phyloP scores from a whole-genome alignment of 768 basidiomycete species.

The Cantharellus anzutake region DNA sequence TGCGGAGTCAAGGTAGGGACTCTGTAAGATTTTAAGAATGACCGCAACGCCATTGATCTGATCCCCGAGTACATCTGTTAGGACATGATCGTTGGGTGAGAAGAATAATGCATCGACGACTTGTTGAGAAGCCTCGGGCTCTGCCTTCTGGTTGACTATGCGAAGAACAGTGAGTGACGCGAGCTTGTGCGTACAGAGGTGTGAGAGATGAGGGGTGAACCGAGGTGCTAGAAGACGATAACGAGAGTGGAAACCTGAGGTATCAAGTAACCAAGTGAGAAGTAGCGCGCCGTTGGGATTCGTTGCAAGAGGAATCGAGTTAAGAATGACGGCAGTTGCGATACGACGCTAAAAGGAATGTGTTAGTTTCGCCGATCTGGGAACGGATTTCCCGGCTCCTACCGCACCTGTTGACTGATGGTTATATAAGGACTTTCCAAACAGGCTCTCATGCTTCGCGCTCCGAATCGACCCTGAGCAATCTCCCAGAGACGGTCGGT shows the following conservation, averaged over 20 bases:
- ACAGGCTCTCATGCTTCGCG: slow-evolving; percentile 93
- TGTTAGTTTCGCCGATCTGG: neutral
- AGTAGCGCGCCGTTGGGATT: slow-evolving; percentile 94
- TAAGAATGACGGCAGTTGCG: slow-evolving; percentile 83
- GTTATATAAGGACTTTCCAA: slow-evolving; percentile 80
- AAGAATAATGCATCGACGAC: slow-evolving; percentile 81
- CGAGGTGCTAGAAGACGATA: slow-evolving; percentile 88
- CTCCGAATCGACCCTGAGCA: slow-evolving; percentile 93
- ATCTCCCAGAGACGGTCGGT: slow-evolving; percentile 97
- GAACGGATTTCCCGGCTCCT: neutral
- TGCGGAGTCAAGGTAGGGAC: slow-evolving; percentile 56
- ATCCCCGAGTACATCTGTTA: slow-evolving; percentile 87
- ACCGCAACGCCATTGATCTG: slow-evolving; percentile 92
- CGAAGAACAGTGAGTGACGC: slow-evolving; percentile 88
- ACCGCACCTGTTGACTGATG: slow-evolving; percentile 51
- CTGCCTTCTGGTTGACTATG: slow-evolving; percentile 92
- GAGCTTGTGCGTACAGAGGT: slow-evolving; percentile 94
- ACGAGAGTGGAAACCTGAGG: slow-evolving; percentile 85
- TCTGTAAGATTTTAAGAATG: slow-evolving; percentile 81
- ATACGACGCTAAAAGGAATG: slow-evolving; percentile 47
- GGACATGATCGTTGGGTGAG: slow-evolving; percentile 74
- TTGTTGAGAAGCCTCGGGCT: slow-evolving; percentile 69
- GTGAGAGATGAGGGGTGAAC: slow-evolving; percentile 89
- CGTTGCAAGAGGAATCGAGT: slow-evolving; percentile 92
- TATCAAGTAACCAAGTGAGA: slow-evolving; percentile 91